Evolutionary conservation across 805 yeast genomes (phyloP).

Genomic region (Candida lessepsii): DNA sequence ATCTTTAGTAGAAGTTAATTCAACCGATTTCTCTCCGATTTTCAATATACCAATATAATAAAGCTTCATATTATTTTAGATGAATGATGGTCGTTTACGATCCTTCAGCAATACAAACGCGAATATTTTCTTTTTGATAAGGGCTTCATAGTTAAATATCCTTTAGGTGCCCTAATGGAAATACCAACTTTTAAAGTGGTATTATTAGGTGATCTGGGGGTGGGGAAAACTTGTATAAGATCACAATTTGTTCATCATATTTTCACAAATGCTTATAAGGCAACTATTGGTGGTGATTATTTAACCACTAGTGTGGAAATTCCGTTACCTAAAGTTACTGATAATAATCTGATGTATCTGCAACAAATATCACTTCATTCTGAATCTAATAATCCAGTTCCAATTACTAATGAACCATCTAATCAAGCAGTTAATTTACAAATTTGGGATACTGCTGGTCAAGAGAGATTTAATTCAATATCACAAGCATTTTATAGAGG

Average conservation of each 20-base stretch:
- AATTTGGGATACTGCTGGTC: conserved; percentile 55
- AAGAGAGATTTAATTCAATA: conserved; percentile 47
- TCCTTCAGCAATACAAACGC: conserved; percentile 3
- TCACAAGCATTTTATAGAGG: conserved; percentile 59
- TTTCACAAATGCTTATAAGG: conserved; percentile 55
- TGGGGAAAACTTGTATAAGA: conserved; percentile 58
- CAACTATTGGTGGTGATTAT: conserved; percentile 61
- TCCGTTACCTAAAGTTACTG: no score
- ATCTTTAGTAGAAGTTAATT: conserved; percentile 77
- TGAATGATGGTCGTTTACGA: not conserved
- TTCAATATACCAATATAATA: conserved; percentile 87
- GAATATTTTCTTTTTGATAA: not conserved
- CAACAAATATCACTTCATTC: not conserved
- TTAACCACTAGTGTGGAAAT: conserved; percentile 39
- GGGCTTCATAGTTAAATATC: not conserved
- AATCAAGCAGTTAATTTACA: conserved; percentile 42
- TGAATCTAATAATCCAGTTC: no score
- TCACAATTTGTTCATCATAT: conserved; percentile 55
- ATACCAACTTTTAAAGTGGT: conserved; percentile 45
- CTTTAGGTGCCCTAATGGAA: not conserved
- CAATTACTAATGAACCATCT: not conserved
- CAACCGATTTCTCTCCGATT: conserved; percentile 63
- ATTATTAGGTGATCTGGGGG: conserved; percentile 58
- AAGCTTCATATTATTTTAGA: conserved; percentile 69
- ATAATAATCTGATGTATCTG: no score